phyloP scores from a whole-genome alignment of 2,329 filamentous ascomycete species.

The Phialocephala sp. region DNA sequence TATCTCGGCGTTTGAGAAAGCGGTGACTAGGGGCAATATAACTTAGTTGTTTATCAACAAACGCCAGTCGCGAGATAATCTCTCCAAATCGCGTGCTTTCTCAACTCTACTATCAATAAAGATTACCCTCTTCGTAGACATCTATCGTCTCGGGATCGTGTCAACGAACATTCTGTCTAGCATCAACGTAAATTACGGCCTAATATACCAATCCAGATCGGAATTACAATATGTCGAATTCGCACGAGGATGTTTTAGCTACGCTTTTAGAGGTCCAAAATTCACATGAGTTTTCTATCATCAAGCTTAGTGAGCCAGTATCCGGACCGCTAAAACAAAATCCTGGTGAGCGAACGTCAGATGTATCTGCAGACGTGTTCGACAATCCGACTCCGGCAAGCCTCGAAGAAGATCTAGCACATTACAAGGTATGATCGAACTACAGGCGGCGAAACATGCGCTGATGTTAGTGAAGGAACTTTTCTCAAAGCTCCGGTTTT shows the following conservation, averaged over 20 bases:
- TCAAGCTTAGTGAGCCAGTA: slow-evolving; percentile 78
- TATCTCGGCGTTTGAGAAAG: not conserved
- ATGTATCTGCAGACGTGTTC: slow-evolving; percentile 69
- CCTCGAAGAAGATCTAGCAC: slow-evolving; percentile 80
- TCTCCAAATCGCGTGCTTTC: not conserved
- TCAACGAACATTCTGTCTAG: not conserved
- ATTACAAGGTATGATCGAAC: slow-evolving; percentile 71
- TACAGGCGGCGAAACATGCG: not conserved
- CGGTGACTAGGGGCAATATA: slow-evolving; percentile 9
- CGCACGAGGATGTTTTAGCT: slow-evolving; percentile 49
- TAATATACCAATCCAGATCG: not conserved
- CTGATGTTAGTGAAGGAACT: slow-evolving; percentile 63
- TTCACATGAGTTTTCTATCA: slow-evolving; percentile 71
- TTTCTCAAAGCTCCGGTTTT: slow-evolving; percentile 95
- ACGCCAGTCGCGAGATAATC: not conserved
- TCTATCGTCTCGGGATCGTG: no score
- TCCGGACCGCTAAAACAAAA: slow-evolving; percentile 55
- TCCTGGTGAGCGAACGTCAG: slow-evolving; percentile 65
- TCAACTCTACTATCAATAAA: not conserved
- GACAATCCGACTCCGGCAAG: slow-evolving; percentile 75
- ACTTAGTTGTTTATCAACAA: not conserved
- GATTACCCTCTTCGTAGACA: no score
- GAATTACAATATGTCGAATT: slow-evolving; percentile 30
- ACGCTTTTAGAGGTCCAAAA: slow-evolving; percentile 60
- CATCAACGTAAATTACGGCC: not conserved